phyloP scores from a whole-genome alignment of 495 filamentous ascomycete genomes.

The Xylaria cubensis region DNA sequence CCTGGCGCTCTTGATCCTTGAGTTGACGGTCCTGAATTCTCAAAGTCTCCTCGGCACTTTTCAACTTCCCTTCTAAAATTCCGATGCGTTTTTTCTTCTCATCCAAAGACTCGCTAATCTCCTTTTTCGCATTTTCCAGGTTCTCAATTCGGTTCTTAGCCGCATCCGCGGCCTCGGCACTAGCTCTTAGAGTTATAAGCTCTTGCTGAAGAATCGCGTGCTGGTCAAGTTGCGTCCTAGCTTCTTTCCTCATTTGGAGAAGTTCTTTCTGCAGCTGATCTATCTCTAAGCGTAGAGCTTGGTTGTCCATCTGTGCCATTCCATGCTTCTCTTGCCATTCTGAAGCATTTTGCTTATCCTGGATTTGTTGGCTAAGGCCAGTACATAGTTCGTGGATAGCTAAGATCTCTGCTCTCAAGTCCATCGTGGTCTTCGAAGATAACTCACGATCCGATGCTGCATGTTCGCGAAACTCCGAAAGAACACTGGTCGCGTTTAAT shows the following conservation, averaged over 20 bases:
- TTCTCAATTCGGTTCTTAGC: neutral
- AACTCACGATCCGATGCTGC: slow-evolving; percentile 15
- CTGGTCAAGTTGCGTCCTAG: slow-evolving; percentile 1
- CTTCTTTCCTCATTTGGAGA: slow-evolving; percentile 23
- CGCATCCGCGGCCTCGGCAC: neutral
- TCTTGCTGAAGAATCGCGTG: slow-evolving; percentile 25
- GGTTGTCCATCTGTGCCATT: slow-evolving; percentile 24
- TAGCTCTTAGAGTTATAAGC: slow-evolving; percentile 19
- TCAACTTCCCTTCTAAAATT: slow-evolving; percentile 27
- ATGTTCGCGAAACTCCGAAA: slow-evolving; percentile 17
- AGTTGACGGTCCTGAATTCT: slow-evolving; percentile 21
- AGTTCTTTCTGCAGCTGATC: slow-evolving; percentile 37
- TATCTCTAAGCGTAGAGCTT: slow-evolving; percentile 29
- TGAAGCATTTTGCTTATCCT: slow-evolving; percentile 19
- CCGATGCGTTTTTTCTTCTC: slow-evolving; percentile 25
- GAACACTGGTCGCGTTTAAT: neutral
- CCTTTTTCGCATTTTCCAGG: slow-evolving; percentile 24
- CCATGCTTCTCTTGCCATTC: slow-evolving; percentile 32
- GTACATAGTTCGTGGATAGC: slow-evolving; percentile 7
- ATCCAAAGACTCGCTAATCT: slow-evolving; percentile 20
- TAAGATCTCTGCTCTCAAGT: slow-evolving; percentile 16
- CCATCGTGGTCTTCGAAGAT: slow-evolving; percentile 8
- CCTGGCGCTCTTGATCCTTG: slow-evolving; percentile 24
- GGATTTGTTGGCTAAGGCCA: slow-evolving; percentile 12
- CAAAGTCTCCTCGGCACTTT: slow-evolving; percentile 33